Base-by-base conservation (phyloP, 139 green algal genomes). In the Chlorella vulgaris region DNA sequence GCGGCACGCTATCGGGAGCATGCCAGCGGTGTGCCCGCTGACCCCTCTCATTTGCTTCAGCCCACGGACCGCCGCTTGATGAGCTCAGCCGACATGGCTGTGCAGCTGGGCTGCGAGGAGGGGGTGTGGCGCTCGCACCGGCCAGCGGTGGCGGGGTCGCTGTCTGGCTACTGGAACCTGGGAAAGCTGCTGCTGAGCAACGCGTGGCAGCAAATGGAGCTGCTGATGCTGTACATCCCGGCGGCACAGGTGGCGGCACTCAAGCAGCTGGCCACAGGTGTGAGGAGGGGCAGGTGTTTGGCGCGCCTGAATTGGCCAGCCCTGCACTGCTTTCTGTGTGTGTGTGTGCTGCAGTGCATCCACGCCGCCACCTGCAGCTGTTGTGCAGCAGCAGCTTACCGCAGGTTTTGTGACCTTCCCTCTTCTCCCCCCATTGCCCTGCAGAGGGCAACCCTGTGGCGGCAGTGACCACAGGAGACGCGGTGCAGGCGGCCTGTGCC, bases 1-100 rank as follows among this genome's bases (percentile, higher is more conserved):
- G 70, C 47, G 33, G 70, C 70, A 24, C 70, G 70, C 21, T 65
- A 78, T 33, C 70, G 70, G n/a, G 40, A 78, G 65, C 65, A 28
- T 4, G 33, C 65, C 47, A 35, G 19, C 65, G 38, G 36, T 36
- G 3, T 7, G n/a, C 62, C 62, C 62, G 26, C 66, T 13, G 36
- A 74, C 36, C 66, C 68, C 68, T 19, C 39, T 28, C 39, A 50
- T 47, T 47, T 78, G 70, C 50, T 78, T 24, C 70, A 65, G 31
- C 70, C 70, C 5, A 4, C 21, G 0, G 70, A 78, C 10, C 47
- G 70, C 21, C 55, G 28, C 1, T 47, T 78, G 21, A 35, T 78
- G 47, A 50, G 18, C 5, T 35, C 70, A 2, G 47, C 33, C 1
- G 13, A 47, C 70, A 67, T 78, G 70, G 70, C 31, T 21, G 33